Base-by-base conservation (phyloP, 306 rosid species). In the Citrullus colocynthis region DNA sequence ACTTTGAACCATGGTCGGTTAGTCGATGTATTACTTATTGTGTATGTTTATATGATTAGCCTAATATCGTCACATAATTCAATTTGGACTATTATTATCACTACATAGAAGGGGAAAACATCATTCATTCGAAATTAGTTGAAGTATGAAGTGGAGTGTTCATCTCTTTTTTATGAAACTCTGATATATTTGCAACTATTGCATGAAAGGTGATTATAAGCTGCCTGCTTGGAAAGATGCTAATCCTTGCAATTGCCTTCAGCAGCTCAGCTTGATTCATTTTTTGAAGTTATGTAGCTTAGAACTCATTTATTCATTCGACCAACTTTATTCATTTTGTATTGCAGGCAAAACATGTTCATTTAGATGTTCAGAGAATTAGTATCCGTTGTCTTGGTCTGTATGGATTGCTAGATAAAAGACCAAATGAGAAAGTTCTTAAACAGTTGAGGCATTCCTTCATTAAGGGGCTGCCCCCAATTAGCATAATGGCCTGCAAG, bases 301-400 rank as follows among this genome's bases (percentile, higher is more conserved):
- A 49, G 24, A 9, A 17, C 45, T 51, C 44, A 49, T 30, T 51
- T 73, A 60, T 37, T 8, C 7, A 28, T 21, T 64, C 7, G 76
- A 48, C 56, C 65, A 60, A 49, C 79, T 42, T 14, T 80, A 45
- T 82, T 85, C 77, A 59, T 74, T 81, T 67, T 87, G 82, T 79
- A 45, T 73, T 88, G 85, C 81, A 94, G 98, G 97, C 92, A 60
- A 95, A 88, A 85, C 99, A 95, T 85, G 86, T 85, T 79, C 89
- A 92, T 79, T 83, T 90, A 81, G 97, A 92, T 78, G 97, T 92
- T 81, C 97, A 92, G 83, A 89, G 97, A 86, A 89, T 92, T 76
- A 88, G 97, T 12, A 52, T 90, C 72, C 90, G 97, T 85, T 90
- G 99, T 80, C 92, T 95, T 55, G 99, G 97, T 58, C 96, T 92